A percentile compares a stretch with the other conserved stretches of the same genome.
These are phyloP conservation scores for Noccaea bulbosa DNA, from an alignment of 345 rosid species.

Conservation along the genomic window DNA sequence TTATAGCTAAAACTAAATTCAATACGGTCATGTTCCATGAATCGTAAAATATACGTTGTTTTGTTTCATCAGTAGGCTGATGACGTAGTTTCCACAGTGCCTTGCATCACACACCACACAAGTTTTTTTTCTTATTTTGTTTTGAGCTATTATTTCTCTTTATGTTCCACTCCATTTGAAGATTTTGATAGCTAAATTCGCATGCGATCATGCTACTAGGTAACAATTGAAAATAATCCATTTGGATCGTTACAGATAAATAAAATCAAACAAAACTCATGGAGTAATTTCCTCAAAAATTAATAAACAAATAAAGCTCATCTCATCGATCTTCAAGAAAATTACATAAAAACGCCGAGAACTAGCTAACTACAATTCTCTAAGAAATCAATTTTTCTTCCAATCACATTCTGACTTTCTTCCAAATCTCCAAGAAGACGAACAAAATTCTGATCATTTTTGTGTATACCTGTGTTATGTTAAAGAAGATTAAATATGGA, in stretches of 20 bases:
- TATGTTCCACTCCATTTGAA: neutral
- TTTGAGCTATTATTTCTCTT: neutral
- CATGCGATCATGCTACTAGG: neutral
- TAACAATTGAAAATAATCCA: neutral
- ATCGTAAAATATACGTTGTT: neutral
- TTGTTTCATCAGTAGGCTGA: neutral
- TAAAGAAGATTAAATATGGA: slow-evolving; percentile 29
- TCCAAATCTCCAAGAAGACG: slow-evolving; percentile 26
- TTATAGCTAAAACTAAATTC: neutral
- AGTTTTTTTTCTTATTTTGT: neutral
- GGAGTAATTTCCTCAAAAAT: no score
- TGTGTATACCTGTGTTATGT: slow-evolving; percentile 39
- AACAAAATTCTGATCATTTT: slow-evolving; percentile 18
- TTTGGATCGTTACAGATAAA: neutral
- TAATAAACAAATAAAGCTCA: slow-evolving; percentile 37
- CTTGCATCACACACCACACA: slow-evolving; percentile 22
- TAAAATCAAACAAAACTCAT: neutral
- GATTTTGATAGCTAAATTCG: neutral
- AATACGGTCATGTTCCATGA: neutral
- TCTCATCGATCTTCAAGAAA: slow-evolving; percentile 16
- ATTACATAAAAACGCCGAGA: slow-evolving; percentile 36
- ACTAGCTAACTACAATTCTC: slow-evolving; percentile 36
- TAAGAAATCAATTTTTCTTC: slow-evolving; percentile 4
- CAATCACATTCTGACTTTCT: slow-evolving; percentile 22
- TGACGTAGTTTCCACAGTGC: neutral